Evolutionary conservation across 768 basidiomycete genomes (phyloP).

Genomic region (Rhizopogon vinicolor): DNA sequence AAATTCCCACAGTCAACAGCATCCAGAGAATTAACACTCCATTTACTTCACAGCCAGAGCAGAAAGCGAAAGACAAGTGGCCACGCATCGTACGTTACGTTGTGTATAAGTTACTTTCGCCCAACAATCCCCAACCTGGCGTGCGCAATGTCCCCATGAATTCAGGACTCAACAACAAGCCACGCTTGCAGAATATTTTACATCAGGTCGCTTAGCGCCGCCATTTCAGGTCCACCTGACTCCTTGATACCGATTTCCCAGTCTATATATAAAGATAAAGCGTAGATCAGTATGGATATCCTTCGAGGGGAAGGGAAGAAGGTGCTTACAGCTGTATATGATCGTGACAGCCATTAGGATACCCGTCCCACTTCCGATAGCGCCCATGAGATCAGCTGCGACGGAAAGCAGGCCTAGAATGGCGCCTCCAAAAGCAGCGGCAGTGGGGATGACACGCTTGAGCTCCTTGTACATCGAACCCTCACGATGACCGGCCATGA

Average conservation of each 20-base stretch:
- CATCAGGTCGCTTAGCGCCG: constrained; percentile 72
- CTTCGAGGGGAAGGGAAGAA: background rate
- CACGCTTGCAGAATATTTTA: constrained; percentile 28
- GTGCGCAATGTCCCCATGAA: background rate
- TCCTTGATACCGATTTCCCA: constrained; percentile 90
- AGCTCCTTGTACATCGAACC: constrained; percentile 99
- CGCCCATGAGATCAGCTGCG: constrained; percentile 91
- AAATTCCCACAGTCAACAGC: background rate
- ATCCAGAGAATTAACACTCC: background rate
- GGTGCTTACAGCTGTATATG: constrained; percentile 68
- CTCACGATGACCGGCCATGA: constrained; percentile 89
- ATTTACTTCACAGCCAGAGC: background rate
- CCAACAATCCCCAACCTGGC: background rate
- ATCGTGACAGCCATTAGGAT: constrained; percentile 98
- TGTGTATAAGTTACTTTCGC: background rate
- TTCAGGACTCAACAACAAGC: background rate
- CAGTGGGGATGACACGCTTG: constrained; percentile 96
- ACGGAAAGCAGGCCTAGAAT: constrained; percentile 90
- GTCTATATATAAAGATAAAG: constrained; percentile 38
- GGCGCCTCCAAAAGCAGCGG: constrained; percentile 97
- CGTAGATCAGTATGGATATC: background rate
- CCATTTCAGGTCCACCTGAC: constrained; percentile 79
- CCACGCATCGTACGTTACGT: background rate
- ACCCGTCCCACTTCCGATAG: constrained; percentile 92
- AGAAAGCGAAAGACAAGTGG: background rate